These are phyloP conservation scores for Xylariaceae sp. DNA, from an alignment of 2,329 filamentous ascomycete genomes.

Conservation along the genomic window DNA sequence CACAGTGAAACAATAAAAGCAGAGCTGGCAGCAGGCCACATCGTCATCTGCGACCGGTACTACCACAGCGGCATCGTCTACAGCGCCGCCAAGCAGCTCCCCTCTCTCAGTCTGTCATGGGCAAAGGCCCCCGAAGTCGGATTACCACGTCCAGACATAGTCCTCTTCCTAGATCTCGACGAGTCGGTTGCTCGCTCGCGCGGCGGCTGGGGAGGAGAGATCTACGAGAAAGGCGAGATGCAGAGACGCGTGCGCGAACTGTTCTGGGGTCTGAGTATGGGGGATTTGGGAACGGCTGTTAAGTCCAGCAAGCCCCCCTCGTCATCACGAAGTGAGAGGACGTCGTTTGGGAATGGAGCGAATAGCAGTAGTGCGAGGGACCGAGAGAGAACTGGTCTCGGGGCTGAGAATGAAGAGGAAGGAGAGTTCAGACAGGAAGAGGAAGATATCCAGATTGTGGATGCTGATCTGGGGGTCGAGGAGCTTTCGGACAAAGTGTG, in stretches of 20 bases:
- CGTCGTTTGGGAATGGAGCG: conserved; percentile 11
- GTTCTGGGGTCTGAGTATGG: conserved; percentile 58
- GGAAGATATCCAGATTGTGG: conserved; percentile 51
- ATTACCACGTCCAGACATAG: conserved; percentile 80
- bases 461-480: conserved; percentile 51
- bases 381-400: conserved; percentile 12
- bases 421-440: conserved; percentile 44
- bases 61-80: conserved; percentile 95
- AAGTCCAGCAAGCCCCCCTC: conserved; percentile 5
- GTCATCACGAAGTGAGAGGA: conserved; percentile 6
- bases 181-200: conserved; percentile 67
- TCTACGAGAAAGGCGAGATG: conserved; percentile 82
- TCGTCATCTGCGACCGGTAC: conserved; percentile 85
- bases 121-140: conserved; percentile 80
- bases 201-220: conserved; percentile 84
- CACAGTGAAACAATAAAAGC: conserved; percentile 47
- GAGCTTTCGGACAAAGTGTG: conserved; percentile 56
- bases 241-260: conserved; percentile 73
- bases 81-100: conserved; percentile 79
- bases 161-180: conserved; percentile 80
- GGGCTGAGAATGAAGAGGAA: conserved; percentile 7
- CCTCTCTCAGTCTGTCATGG: conserved; percentile 68
- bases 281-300: conserved; percentile 36
- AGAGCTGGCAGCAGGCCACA: conserved; percentile 62
- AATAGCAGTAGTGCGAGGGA: conserved; percentile 10